A percentile compares a stretch with the other conserved stretches of the same genome.
Evolutionary conservation across 1,139 yeast species (phyloP).

Genomic region (Citeromyces siamensis): DNA sequence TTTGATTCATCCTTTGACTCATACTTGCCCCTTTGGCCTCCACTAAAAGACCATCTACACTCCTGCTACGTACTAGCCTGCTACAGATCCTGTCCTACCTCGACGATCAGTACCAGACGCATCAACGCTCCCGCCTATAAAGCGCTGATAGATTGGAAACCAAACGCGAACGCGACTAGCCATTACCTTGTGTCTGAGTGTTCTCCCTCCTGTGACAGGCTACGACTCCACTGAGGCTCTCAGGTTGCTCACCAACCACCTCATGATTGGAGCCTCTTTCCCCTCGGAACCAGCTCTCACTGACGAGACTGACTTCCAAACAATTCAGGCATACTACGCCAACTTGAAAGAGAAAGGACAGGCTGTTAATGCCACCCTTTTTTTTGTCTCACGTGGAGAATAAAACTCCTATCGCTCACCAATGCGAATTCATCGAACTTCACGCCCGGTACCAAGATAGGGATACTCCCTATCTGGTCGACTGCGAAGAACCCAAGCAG

Average conservation of each 20-base stretch:
- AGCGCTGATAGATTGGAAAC: background rate
- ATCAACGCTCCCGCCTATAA: background rate
- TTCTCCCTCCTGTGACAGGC: background rate
- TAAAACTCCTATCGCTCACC: background rate
- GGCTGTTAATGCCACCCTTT: background rate
- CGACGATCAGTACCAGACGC: constrained; percentile 1
- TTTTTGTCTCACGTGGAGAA: background rate
- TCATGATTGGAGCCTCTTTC: background rate
- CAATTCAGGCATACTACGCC: background rate
- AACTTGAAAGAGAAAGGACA: background rate
- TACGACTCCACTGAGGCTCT: background rate
- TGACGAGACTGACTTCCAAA: background rate
- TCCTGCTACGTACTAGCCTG: too few relatives aligned
- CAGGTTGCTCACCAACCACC: too few relatives aligned
- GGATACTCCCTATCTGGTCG: too few relatives aligned
- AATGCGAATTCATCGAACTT: constrained; percentile 21
- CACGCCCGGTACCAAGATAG: too few relatives aligned
- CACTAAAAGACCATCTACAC: background rate
- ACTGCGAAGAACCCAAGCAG: too few relatives aligned
- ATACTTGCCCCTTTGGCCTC: background rate
- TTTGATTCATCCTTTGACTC: background rate
- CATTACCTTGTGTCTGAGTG: background rate
- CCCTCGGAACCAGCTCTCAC: background rate
- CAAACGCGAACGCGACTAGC: background rate
- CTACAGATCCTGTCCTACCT: too few relatives aligned